These are phyloP conservation scores for Colletotrichum agaves DNA, from an alignment of 2,329 filamentous ascomycete genomes.

Conservation along the genomic window DNA sequence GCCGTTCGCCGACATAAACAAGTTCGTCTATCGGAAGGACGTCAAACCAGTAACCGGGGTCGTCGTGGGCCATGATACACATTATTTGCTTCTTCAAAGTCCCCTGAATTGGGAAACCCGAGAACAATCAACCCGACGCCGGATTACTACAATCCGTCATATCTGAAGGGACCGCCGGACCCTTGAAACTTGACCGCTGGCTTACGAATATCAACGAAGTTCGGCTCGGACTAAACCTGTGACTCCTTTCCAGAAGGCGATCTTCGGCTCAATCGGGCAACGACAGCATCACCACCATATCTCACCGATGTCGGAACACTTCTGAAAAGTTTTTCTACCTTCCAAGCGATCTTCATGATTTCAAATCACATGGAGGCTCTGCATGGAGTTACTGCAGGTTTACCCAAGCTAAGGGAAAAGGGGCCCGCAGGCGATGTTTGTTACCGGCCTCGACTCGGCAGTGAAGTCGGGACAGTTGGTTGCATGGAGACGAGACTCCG, in stretches of 20 bases:
- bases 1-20: no score
- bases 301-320: not conserved
- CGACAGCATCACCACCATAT: not conserved
- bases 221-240: not conserved
- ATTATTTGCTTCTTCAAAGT: not conserved
- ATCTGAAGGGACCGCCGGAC: not conserved
- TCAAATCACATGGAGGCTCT: conserved; percentile 1
- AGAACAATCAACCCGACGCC: not conserved
- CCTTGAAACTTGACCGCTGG: not conserved
- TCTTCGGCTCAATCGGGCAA: not conserved
- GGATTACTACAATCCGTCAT: not conserved
- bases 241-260: not conserved
- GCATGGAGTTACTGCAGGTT: not conserved
- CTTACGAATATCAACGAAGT: not conserved
- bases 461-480: not conserved
- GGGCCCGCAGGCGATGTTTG: not conserved
- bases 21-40: no score
- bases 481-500: not conserved
- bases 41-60: no score
- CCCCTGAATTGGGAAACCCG: not conserved
- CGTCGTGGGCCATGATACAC: not conserved
- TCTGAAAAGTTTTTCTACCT: not conserved
- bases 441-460: conserved; percentile 26
- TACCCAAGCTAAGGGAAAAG: not conserved
- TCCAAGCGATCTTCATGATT: conserved; percentile 1